Evolutionary conservation across 495 filamentous ascomycete species (phyloP), one percentile per base, ranked within the genome.

Genomic region (Rostrohypoxylon terebratum): DNA sequence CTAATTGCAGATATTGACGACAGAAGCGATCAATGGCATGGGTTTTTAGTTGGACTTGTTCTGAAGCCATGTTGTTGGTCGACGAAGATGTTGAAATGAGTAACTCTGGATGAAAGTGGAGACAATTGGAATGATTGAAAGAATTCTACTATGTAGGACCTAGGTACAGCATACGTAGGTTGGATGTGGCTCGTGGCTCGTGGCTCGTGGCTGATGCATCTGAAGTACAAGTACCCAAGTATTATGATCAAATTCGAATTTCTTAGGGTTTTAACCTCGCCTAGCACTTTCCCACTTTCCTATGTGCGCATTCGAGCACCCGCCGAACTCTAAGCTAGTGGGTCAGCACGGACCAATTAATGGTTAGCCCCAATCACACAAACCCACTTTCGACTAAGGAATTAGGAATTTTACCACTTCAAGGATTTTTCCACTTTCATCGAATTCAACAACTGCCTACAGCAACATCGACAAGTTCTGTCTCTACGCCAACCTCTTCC

Each of bases 1-100:
- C 81, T 2, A 83, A 54, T 62, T 85, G 83, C n/a, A 84, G 63
- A 57, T 75, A 82, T 59, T 85, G 82, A 60, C 72, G 75, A 66
- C 81, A 82, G 65, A 85, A 84, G 18, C 81, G 79, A 48, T 69
- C 57, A 40, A 73, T 57, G 20, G 23, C 31, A 23, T 51, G 21
- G 33, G 55, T 51, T 68, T 18, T 38, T 10, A 18, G 6, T 20
- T 62, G 2, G n/a, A 38, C 13, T 3, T 31, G 34, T 47, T 67
- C 67, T 33, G 9, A 20, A 7, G 23, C 23, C 48, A 53, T 53
- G 16, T 53, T 53, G 21, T 28, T 31, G 9, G 14, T 50, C 14
- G 20, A 23, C 25, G 20, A 50, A 50, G 6, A 38, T 10, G 34
- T 38, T 38, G 34, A 3, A 10, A 42, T n/a, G n/a, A 42, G 4